Conservation (phyloP, 352 stramenopile genomes). For the Blastocystis sp. region DNA sequence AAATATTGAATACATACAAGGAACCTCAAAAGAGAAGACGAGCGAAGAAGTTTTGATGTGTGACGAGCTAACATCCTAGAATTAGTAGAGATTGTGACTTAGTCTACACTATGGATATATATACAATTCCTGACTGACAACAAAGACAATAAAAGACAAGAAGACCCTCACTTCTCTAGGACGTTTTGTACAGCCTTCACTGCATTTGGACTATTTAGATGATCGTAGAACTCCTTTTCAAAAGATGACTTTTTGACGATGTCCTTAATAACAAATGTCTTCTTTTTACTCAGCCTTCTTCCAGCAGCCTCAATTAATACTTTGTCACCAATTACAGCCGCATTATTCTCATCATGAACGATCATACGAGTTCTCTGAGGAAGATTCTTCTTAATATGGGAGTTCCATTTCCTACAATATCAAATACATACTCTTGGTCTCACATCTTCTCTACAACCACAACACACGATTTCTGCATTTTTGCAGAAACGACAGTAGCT, state of each 20-base stretch:
- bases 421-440: background rate
- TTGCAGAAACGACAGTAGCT: slow-evolving; percentile 58
- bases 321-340: slow-evolving; percentile 51
- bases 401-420: slow-evolving; percentile 60
- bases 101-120: background rate
- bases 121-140: background rate
- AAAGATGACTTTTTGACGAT: slow-evolving; percentile 20
- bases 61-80: background rate
- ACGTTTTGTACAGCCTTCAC: background rate
- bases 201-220: slow-evolving; percentile 37
- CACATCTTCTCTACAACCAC: slow-evolving; percentile 61
- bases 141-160: slow-evolving; percentile 25
- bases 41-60: background rate
- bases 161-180: background rate
- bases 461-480: slow-evolving; percentile 61
- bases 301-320: slow-evolving; percentile 60
- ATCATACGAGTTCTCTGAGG: slow-evolving; percentile 54
- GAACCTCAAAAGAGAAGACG: background rate
- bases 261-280: slow-evolving; percentile 60
- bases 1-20: background rate
- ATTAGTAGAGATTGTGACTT: background rate
- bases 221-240: slow-evolving; percentile 54
- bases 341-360: slow-evolving; percentile 59
- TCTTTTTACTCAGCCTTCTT: slow-evolving; percentile 21
- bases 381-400: slow-evolving; percentile 58